Evolutionary conservation across 1,284 basidiomycete genomes (phyloP).

Genomic region (Ustilago tritici): DNA sequence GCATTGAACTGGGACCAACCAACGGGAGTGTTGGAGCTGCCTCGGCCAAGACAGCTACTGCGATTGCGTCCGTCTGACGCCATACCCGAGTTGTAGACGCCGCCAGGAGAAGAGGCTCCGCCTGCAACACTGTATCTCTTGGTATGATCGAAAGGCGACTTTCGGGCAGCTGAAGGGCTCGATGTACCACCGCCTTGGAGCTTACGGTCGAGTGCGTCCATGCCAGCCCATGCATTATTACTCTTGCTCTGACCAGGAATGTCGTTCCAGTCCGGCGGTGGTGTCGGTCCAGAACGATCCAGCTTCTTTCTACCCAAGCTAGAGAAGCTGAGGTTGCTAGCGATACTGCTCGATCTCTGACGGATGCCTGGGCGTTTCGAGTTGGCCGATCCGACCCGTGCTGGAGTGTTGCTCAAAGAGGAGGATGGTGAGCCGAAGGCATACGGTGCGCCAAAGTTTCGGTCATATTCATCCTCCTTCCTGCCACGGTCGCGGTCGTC

Average conservation of each 20-base stretch:
- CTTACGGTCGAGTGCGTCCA: conserved; percentile 63
- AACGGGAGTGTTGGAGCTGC: conserved; percentile 31
- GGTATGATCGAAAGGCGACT: conserved; percentile 20
- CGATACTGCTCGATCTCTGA: conserved; percentile 38
- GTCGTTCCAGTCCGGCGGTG: conserved; percentile 43
- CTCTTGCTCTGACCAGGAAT: conserved; percentile 38
- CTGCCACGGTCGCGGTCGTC: conserved; percentile 26
- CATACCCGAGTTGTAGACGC: background rate
- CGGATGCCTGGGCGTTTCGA: conserved; percentile 38
- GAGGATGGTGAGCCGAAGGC: conserved; percentile 46
- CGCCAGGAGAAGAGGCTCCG: conserved; percentile 2
- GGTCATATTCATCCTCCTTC: conserved; percentile 28
- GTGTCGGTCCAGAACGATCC: conserved; percentile 38
- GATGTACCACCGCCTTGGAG: conserved; percentile 46
- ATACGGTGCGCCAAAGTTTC: conserved; percentile 27
- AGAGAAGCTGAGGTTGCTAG: conserved; percentile 44
- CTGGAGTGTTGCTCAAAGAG: conserved; percentile 35
- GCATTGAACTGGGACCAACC: conserved; percentile 46
- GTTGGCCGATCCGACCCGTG: conserved; percentile 32
- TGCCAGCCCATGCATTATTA: conserved; percentile 26
- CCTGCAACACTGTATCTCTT: conserved; percentile 22
- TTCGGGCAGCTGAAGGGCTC: conserved; percentile 20
- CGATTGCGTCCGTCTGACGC: conserved; percentile 16
- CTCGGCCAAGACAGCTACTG: conserved; percentile 24
- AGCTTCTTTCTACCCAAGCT: conserved; percentile 40